phyloP scores from a whole-genome alignment of 495 filamentous ascomycete genomes.

The Hyaloscypha hepaticicola region DNA sequence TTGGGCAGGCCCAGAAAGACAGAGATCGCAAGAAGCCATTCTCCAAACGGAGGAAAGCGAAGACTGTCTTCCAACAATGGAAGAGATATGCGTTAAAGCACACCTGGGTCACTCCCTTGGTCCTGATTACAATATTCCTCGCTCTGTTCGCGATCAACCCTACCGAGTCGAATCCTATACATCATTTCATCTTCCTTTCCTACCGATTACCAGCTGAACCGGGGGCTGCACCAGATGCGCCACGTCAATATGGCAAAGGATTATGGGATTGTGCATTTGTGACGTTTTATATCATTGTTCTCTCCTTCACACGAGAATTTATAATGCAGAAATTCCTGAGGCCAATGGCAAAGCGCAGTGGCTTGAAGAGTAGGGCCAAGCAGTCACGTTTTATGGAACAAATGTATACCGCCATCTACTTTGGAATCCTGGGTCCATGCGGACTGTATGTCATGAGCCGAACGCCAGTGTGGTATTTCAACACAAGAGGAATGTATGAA shows the following conservation, averaged over 20 bases:
- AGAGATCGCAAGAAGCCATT: constrained; percentile 42
- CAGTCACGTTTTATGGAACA: constrained; percentile 96
- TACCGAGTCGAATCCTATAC: constrained; percentile 74
- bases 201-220: constrained; percentile 65
- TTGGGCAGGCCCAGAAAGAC: constrained; percentile 26
- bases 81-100: constrained; percentile 66
- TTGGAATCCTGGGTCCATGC: constrained; percentile 77
- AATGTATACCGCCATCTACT: constrained; percentile 96
- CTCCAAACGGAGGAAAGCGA: constrained; percentile 57
- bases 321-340: constrained; percentile 91
- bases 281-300: constrained; percentile 82
- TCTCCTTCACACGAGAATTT: constrained; percentile 94
- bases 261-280: constrained; percentile 82
- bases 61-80: constrained; percentile 63
- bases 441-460: constrained; percentile 91
- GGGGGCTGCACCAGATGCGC: constrained; percentile 47
- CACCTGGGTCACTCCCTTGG: constrained; percentile 78
- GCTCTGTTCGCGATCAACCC: constrained; percentile 76
- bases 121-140: constrained; percentile 64
- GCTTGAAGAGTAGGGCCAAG: constrained; percentile 74
- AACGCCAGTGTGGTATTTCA: constrained; percentile 97
- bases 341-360: constrained; percentile 67
- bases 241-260: constrained; percentile 87
- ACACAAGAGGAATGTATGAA: constrained; percentile 87
- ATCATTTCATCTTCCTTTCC: constrained; percentile 89